A percentile compares a stretch with the other conserved stretches of the same genome.
These are phyloP conservation scores for Eucalyptus regnans DNA, from an alignment of 345 rosid genomes.

Conservation along the genomic window DNA sequence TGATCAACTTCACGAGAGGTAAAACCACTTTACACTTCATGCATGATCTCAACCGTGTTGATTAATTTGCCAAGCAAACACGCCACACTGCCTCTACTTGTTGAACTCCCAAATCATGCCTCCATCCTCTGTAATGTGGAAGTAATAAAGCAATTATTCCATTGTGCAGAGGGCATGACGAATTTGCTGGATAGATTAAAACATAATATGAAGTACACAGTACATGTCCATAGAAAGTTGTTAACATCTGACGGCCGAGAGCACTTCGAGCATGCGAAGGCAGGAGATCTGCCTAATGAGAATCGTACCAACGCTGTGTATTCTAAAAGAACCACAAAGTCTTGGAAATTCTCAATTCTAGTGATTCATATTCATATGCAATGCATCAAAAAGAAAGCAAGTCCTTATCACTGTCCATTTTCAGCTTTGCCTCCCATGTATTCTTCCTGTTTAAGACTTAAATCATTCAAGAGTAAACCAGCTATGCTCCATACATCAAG, in stretches of 20 bases:
- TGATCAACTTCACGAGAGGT: not conserved
- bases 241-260: not conserved
- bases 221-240: not conserved
- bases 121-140: not conserved
- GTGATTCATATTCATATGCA: not conserved
- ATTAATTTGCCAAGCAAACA: not conserved
- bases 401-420: not conserved
- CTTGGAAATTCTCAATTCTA: not conserved
- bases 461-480: not conserved
- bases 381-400: not conserved
- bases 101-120: not conserved
- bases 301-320: not conserved
- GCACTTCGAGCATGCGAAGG: not conserved
- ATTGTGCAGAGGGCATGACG: not conserved
- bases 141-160: not conserved
- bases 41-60: not conserved
- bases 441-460: not conserved
- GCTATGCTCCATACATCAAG: not conserved
- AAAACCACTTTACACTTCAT: not conserved
- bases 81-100: not conserved
- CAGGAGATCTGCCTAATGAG: not conserved
- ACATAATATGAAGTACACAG: not conserved
- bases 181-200: not conserved
- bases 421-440: not conserved
- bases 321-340: not conserved